phyloP scores from a whole-genome alignment of 2,329 filamentous ascomycete genomes.

The Botrytis medusae region DNA sequence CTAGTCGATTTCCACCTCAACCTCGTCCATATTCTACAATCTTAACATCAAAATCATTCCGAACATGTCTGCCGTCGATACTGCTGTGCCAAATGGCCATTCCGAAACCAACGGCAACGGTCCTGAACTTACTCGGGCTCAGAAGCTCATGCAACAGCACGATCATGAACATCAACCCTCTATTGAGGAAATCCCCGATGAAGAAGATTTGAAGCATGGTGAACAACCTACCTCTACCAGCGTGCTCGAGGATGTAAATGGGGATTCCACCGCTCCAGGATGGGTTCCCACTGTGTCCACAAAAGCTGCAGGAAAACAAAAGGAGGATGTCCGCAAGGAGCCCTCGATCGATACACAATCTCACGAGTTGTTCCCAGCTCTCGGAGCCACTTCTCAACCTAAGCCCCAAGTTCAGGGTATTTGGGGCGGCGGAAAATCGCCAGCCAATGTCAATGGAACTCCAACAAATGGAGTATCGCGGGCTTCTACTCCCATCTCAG shows the following conservation, averaged over 20 bases:
- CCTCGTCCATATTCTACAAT: conserved; percentile 17
- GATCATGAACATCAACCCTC: conserved; percentile 58
- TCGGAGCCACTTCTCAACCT: conserved; percentile 67
- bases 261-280: conserved; percentile 48
- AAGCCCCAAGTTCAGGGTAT: conserved; percentile 64
- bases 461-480: conserved; percentile 45
- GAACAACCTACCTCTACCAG: conserved; percentile 48
- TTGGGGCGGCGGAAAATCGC: conserved; percentile 70
- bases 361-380: conserved; percentile 89
- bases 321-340: conserved; percentile 48
- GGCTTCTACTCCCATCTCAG: conserved; percentile 63
- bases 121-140: conserved; percentile 38
- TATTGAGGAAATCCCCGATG: conserved; percentile 79
- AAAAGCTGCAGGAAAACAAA: conserved; percentile 70
- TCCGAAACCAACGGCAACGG: conserved; percentile 29
- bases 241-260: conserved; percentile 40
- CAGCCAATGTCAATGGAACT: conserved; percentile 55
- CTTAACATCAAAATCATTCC: neutral
- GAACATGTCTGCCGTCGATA: conserved; percentile 35
- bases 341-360: conserved; percentile 73
- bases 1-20: conserved; percentile 12
- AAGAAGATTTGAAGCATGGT: conserved; percentile 68
- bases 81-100: conserved; percentile 27
- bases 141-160: conserved; percentile 66
- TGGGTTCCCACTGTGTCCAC: conserved; percentile 54